Conservation (phyloP, 441 rosid genomes). For the Erysimum pusillum region DNA sequence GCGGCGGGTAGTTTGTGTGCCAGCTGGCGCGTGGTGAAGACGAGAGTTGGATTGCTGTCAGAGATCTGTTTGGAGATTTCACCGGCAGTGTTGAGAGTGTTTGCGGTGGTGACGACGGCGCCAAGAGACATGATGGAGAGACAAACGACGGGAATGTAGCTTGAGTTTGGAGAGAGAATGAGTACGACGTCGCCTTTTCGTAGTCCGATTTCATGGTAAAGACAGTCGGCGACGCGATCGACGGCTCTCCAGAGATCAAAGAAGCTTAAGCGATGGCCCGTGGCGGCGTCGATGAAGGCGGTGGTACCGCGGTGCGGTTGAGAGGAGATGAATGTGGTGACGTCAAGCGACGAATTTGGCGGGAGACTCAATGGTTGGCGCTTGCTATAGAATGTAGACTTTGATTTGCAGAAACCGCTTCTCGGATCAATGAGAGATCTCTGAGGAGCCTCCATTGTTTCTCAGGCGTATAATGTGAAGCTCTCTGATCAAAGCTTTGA, state of each 20-base stretch:
- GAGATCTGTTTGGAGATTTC: slow-evolving; percentile 73
- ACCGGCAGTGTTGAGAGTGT: slow-evolving; percentile 74
- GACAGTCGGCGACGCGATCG: slow-evolving; percentile 62
- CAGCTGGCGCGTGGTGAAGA: slow-evolving; percentile 62
- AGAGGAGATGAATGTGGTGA: slow-evolving; percentile 82
- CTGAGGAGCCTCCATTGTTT: no score
- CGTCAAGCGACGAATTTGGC: slow-evolving; percentile 57
- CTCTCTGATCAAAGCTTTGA: no score
- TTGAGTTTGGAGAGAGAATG: slow-evolving; percentile 81
- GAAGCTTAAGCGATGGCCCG: slow-evolving; percentile 67
- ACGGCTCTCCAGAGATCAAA: slow-evolving; percentile 71
- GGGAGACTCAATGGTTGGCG: slow-evolving; percentile 65
- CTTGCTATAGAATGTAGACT: slow-evolving; percentile 72
- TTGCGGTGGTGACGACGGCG: slow-evolving; percentile 82
- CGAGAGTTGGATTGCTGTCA: slow-evolving; percentile 67
- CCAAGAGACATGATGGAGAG: slow-evolving; percentile 86
- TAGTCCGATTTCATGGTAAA: slow-evolving; percentile 60
- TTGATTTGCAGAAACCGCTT: slow-evolving; percentile 66
- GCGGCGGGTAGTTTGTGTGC: slow-evolving; percentile 55
- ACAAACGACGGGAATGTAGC: slow-evolving; percentile 77
- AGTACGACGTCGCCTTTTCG: slow-evolving; percentile 76
- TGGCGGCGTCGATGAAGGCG: slow-evolving; percentile 80
- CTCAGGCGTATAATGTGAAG: no score
- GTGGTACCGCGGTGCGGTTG: slow-evolving; percentile 69
- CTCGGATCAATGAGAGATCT: slow-evolving; percentile 24